Conservation (phyloP, 2,329 filamentous ascomycete genomes). For the Alternaria consortialis region DNA sequence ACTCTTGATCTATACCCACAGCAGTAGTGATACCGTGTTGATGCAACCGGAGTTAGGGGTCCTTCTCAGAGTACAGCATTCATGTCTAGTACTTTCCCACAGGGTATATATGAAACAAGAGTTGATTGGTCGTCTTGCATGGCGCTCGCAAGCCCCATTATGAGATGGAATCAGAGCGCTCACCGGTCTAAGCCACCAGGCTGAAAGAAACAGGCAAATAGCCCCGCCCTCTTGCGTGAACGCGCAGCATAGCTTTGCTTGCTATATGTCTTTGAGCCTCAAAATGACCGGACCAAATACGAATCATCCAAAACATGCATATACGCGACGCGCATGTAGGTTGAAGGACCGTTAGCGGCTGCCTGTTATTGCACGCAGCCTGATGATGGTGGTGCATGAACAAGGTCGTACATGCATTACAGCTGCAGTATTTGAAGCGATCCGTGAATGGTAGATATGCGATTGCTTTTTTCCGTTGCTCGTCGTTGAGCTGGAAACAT, state of each 20-base stretch:
- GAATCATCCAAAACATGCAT: constrained; percentile 15
- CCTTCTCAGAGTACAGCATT: constrained; percentile 13
- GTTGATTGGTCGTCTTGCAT: constrained; percentile 22
- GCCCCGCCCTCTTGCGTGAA: constrained; percentile 12
- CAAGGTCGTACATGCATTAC: constrained; percentile 12
- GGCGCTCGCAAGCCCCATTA: constrained; percentile 24
- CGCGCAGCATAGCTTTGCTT: constrained; percentile 5
- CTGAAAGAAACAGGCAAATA: constrained; percentile 26
- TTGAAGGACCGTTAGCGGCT: constrained; percentile 18
- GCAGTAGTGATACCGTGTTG: constrained; percentile 19
- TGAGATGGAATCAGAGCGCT: constrained; percentile 21
- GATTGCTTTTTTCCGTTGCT: neutral
- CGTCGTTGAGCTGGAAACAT: neutral
- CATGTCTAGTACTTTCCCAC: constrained; percentile 8
- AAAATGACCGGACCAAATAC: constrained; percentile 27
- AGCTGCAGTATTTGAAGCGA: neutral
- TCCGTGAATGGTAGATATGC: neutral
- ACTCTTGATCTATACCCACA: constrained; percentile 11
- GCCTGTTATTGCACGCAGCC: constrained; percentile 17
- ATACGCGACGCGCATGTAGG: constrained; percentile 20
- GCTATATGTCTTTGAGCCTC: constrained; percentile 20
- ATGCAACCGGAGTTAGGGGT: constrained; percentile 21
- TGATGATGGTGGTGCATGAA: constrained; percentile 7
- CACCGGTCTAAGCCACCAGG: constrained; percentile 35
- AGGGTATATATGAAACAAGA: constrained; percentile 12